Evolutionary conservation across 169 alveolate genomes (phyloP).

Genomic region (Toxoplasma gondii): DNA sequence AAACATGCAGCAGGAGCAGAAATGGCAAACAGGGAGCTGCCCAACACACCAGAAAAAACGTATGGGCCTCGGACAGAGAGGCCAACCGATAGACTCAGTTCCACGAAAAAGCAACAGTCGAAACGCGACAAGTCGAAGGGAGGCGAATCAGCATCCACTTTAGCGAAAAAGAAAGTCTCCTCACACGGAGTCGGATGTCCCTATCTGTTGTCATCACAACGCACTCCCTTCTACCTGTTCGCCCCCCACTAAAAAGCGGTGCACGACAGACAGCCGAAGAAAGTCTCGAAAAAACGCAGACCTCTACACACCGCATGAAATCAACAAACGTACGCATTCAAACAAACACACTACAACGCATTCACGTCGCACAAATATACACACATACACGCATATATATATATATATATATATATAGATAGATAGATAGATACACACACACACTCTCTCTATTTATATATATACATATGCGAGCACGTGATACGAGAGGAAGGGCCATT

Average conservation of each 20-base stretch:
- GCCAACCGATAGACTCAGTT: not conserved
- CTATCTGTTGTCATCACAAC: conserved; percentile 55
- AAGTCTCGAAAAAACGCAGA: not conserved
- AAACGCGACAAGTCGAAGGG: not conserved
- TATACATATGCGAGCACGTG: too few species aligned
- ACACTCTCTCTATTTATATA: too few species aligned
- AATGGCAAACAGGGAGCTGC: not conserved
- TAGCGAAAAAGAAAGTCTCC: conserved; percentile 56
- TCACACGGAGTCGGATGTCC: conserved; percentile 61
- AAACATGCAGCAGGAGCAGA: not conserved
- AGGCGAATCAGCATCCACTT: not conserved
- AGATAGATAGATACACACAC: not conserved
- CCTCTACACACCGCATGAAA: not conserved
- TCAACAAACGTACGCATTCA: too few species aligned
- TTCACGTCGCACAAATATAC: too few species aligned
- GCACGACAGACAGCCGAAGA: too few species aligned
- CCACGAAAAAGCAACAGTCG: not conserved
- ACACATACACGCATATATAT: not conserved
- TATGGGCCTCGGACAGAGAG: not conserved
- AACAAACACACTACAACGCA: too few species aligned
- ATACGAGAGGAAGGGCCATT: too few species aligned
- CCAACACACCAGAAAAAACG: too few species aligned
- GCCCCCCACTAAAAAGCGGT: not conserved
- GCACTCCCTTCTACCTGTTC: not conserved
- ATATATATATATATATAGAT: not conserved